Conservation (phyloP, 1,284 basidiomycete species). For the Takashimella koratensis region DNA sequence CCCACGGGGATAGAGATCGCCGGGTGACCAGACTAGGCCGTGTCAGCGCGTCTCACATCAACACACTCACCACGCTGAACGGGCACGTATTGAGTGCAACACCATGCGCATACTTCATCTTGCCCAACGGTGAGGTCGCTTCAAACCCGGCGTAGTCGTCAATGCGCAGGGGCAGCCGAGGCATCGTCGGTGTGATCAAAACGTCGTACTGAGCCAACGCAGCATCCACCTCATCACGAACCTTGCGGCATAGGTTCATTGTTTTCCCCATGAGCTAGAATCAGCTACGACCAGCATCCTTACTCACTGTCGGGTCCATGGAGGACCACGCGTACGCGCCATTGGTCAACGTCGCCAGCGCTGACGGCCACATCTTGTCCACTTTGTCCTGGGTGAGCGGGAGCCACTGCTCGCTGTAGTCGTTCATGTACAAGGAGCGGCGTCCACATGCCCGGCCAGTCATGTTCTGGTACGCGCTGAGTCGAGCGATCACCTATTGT, state of each 20-base stretch:
- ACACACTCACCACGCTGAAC: constrained; percentile 29
- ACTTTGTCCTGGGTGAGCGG: constrained; percentile 52
- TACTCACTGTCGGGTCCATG: constrained; percentile 14
- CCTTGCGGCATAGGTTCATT: constrained; percentile 42
- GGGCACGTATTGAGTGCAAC: constrained; percentile 28
- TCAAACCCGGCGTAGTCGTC: constrained; percentile 1
- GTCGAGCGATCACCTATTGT: constrained; percentile 19
- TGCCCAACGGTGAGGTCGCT: constrained; percentile 7
- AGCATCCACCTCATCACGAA: constrained; percentile 50
- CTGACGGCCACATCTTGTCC: constrained; percentile 31
- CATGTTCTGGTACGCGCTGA: constrained; percentile 29
- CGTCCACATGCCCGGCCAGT: constrained; percentile 39
- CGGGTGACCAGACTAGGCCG: constrained; percentile 43
- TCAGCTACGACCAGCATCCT: neutral
- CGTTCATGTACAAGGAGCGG: constrained; percentile 49
- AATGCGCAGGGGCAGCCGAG: constrained; percentile 19
- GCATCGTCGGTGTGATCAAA: constrained; percentile 53
- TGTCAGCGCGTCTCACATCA: neutral
- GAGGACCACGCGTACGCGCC: constrained; percentile 27
- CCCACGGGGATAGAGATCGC: constrained; percentile 46
- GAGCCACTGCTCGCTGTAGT: constrained; percentile 45
- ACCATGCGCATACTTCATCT: constrained; percentile 25
- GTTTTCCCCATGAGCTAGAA: constrained; percentile 23
- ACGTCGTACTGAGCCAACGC: constrained; percentile 50
- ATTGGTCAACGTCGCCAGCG: constrained; percentile 11